phyloP scores from a whole-genome alignment of 495 filamentous ascomycete species.

The Apodospora peruviana region DNA sequence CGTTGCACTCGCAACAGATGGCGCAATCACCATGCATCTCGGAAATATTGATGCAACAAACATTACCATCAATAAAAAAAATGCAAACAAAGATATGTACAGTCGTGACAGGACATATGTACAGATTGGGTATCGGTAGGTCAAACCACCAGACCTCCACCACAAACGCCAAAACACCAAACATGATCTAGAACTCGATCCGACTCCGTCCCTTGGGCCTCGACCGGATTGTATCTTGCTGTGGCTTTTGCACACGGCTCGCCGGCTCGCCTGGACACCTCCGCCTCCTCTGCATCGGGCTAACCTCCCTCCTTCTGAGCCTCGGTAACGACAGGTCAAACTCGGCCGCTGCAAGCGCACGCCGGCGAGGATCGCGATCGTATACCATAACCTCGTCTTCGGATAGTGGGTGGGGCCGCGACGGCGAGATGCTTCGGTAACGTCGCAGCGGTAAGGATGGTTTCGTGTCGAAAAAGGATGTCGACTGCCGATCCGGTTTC shows the following conservation, averaged over 20 bases:
- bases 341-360: conserved; percentile 7
- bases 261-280: conserved; percentile 29
- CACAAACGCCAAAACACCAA: conserved; percentile 21
- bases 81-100: conserved; percentile 20
- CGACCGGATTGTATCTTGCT: conserved; percentile 25
- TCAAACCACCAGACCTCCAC: conserved; percentile 13
- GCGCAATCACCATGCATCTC: background rate
- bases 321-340: conserved; percentile 1
- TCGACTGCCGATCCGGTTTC: conserved; percentile 22
- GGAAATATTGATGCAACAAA: background rate
- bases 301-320: conserved; percentile 20
- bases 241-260: conserved; percentile 35
- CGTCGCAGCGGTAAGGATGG: conserved; percentile 20
- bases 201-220: conserved; percentile 31
- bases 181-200: conserved; percentile 13
- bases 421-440: conserved; percentile 26
- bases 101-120: conserved; percentile 17
- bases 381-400: conserved; percentile 11
- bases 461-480: conserved; percentile 25
- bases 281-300: conserved; percentile 23
- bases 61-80: background rate
- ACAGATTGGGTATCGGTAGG: conserved; percentile 24
- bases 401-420: conserved; percentile 22
- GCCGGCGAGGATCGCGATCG: conserved; percentile 17
- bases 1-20: conserved; percentile 4